A percentile compares a stretch with the other conserved stretches of the same genome.
These are phyloP conservation scores for Dictyostelium intermedium DNA, from an alignment of 78 protist species.

Conservation along the genomic window DNA sequence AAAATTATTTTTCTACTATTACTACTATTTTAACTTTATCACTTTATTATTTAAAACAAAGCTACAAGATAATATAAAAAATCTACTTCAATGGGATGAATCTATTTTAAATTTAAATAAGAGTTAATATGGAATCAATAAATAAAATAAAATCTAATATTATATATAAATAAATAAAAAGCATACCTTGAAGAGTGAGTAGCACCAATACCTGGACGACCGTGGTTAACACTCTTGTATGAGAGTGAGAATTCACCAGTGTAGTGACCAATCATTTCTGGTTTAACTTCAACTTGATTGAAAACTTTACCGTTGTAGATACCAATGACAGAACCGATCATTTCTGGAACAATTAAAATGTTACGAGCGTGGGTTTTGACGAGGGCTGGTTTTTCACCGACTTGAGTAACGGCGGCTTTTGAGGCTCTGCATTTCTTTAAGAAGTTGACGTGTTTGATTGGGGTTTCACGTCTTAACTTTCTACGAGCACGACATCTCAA, in stretches of 20 bases:
- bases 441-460: conserved; percentile 90
- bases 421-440: conserved; percentile 95
- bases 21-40: background rate
- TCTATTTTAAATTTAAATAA: background rate
- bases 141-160: too few relatives aligned
- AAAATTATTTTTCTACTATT: background rate
- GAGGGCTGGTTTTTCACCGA: conserved; percentile 97
- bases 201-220: conserved; percentile 99
- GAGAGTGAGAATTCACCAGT: conserved; percentile 99
- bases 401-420: conserved; percentile 81
- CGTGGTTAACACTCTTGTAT: conserved; percentile 99
- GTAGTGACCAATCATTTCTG: conserved; percentile 99
- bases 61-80: background rate
- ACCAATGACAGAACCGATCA: conserved; percentile 99
- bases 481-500: conserved; percentile 97
- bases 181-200: conserved; percentile 86
- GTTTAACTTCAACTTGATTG: conserved; percentile 98
- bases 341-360: conserved; percentile 97
- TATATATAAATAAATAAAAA: too few relatives aligned
- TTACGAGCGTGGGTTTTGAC: conserved; percentile 99
- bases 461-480: conserved; percentile 94
- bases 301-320: conserved; percentile 99
- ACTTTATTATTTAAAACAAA: background rate
- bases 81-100: background rate
- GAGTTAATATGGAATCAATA: too few relatives aligned